Evolutionary conservation across 179 eudicot genomes (phyloP).

Genomic region (Pouteria campechiana): DNA sequence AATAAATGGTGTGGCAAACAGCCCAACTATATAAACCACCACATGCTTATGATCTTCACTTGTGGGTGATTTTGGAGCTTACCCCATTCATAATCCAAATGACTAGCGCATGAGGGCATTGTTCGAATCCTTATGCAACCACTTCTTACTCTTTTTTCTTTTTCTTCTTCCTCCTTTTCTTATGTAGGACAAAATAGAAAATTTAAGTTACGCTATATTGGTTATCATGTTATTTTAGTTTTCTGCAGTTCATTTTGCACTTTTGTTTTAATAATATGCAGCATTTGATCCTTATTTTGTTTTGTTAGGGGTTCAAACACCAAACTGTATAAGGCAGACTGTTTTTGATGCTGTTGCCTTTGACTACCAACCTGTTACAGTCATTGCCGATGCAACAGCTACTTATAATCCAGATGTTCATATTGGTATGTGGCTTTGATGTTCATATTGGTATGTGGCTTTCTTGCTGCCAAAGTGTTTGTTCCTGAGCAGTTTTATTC

Average conservation of each 20-base stretch:
- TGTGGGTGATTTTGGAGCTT: too few species aligned
- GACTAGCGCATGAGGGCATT: too few species aligned
- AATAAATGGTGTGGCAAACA: too few species aligned
- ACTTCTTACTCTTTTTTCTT: too few species aligned
- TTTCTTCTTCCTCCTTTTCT: too few species aligned
- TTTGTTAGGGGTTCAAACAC: constrained; percentile 84
- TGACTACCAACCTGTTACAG: constrained; percentile 70
- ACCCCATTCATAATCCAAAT: too few species aligned
- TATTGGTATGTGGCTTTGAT: constrained; percentile 27
- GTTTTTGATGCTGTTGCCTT: constrained; percentile 91
- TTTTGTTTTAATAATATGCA: background rate
- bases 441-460: constrained; percentile 6
- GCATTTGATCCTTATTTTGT: constrained; percentile 1
- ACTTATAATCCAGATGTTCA: constrained; percentile 84
- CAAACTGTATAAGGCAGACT: constrained; percentile 91
- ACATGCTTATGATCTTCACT: too few species aligned
- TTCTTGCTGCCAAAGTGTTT: background rate
- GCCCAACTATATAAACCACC: too few species aligned
- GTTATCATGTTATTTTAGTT: background rate
- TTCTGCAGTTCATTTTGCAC: background rate
- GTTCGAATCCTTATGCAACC: too few species aligned
- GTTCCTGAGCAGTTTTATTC: too few species aligned
- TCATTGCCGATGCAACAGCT: constrained; percentile 90
- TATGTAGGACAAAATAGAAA: too few species aligned
- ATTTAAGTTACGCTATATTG: too few species aligned